Conservation (phyloP, 225 moss, liverwort and hornwort species). For the Antitrichia curtipendula region DNA sequence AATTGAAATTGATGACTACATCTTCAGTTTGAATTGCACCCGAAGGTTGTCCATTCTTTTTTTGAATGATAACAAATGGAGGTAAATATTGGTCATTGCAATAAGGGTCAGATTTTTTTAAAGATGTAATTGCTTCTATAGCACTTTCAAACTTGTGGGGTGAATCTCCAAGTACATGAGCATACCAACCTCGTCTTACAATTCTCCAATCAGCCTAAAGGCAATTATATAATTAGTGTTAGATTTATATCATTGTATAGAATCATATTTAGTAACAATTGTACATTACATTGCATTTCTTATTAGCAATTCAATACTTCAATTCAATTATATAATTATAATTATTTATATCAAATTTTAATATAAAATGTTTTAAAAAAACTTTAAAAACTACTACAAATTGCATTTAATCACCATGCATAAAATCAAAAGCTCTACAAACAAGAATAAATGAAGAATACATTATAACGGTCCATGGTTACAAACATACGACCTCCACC, state of each 20-base stretch:
- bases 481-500: slow-evolving; percentile 87
- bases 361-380: too few relatives aligned
- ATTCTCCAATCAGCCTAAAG: slow-evolving; percentile 67
- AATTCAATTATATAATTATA: neutral
- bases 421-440: too few relatives aligned
- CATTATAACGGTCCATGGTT: slow-evolving; percentile 84
- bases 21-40: slow-evolving; percentile 40
- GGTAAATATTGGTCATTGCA: slow-evolving; percentile 68
- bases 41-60: slow-evolving; percentile 42
- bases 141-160: slow-evolving; percentile 64
- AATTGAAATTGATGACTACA: slow-evolving; percentile 70
- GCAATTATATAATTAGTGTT: neutral
- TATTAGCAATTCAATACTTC: neutral
- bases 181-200: slow-evolving; percentile 64
- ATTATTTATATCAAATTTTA: neutral
- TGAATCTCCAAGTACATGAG: slow-evolving; percentile 69
- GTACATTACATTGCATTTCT: too few relatives aligned
- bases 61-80: slow-evolving; percentile 56
- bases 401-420: neutral
- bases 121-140: slow-evolving; percentile 39
- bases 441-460: neutral
- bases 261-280: neutral
- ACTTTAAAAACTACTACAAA: too few relatives aligned
- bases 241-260: neutral
- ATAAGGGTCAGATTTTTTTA: slow-evolving; percentile 27